Evolutionary conservation across 2,329 filamentous ascomycete genomes (phyloP).

Genomic region (Aspergillus ibericus): DNA sequence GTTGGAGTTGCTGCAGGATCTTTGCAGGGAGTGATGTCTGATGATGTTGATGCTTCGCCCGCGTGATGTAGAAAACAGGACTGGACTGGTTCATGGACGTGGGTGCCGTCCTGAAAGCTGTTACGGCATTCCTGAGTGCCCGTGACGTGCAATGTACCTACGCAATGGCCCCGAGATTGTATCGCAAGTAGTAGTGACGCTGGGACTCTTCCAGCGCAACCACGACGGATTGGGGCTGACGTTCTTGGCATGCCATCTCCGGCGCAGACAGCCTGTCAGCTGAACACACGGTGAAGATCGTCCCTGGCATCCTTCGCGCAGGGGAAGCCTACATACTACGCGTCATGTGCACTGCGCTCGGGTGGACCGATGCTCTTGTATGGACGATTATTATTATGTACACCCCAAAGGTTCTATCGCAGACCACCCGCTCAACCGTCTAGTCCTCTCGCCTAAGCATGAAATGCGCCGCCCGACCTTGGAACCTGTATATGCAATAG

Average conservation of each 20-base stretch:
- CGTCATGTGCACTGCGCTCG: neutral
- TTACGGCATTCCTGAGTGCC: neutral
- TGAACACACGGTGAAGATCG: neutral
- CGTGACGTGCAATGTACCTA: neutral
- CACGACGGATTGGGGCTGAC: too few species aligned
- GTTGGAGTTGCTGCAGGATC: slow-evolving; percentile 53
- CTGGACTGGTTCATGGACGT: neutral
- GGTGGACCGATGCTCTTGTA: neutral
- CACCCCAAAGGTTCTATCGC: slow-evolving; percentile 19
- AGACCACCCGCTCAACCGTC: slow-evolving; percentile 11
- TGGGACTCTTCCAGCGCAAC: too few species aligned
- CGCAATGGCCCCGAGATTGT: neutral
- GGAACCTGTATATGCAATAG: slow-evolving; percentile 17
- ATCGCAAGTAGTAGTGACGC: too few species aligned
- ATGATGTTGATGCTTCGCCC: neutral
- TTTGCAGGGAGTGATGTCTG: slow-evolving; percentile 41
- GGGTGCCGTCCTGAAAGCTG: neutral
- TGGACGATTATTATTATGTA: slow-evolving; percentile 24
- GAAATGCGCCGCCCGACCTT: slow-evolving; percentile 10
- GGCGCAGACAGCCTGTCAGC: neutral
- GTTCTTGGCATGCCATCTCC: too few species aligned
- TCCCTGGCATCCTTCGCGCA: neutral
- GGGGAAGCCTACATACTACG: neutral
- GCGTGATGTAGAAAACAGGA: neutral
- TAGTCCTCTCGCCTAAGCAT: slow-evolving; percentile 20